Evolutionary conservation across 805 yeast genomes (phyloP).

Genomic region (Nakazawaea sp.): DNA sequence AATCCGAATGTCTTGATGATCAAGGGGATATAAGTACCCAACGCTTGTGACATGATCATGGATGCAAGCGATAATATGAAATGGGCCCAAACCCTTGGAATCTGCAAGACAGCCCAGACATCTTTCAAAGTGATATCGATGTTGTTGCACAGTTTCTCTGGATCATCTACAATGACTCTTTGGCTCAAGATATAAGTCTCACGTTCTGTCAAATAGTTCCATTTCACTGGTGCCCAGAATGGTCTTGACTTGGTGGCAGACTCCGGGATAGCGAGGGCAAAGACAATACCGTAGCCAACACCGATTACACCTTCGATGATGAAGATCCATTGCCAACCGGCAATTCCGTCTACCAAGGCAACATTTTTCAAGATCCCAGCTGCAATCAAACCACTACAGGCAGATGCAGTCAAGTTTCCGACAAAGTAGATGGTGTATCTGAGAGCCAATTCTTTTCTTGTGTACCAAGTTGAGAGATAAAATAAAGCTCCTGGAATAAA

Average conservation of each 20-base stretch:
- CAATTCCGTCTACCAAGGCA: constrained; percentile 16
- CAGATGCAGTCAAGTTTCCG: constrained; percentile 36
- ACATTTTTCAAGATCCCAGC: constrained; percentile 44
- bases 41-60: constrained; percentile 10
- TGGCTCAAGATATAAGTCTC: constrained; percentile 11
- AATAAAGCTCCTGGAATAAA: constrained; percentile 59
- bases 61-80: constrained; percentile 1
- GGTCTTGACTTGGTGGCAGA: constrained; percentile 16
- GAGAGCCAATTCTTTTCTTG: constrained; percentile 44
- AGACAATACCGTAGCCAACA: constrained; percentile 17
- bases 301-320: constrained; percentile 47
- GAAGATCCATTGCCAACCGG: constrained; percentile 67
- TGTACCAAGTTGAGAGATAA: constrained; percentile 65
- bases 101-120: background rate
- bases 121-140: constrained; percentile 4
- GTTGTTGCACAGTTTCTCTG: constrained; percentile 22
- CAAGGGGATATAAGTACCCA: constrained; percentile 12
- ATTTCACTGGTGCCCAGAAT: constrained; percentile 18
- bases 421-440: constrained; percentile 40
- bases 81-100: constrained; percentile 5
- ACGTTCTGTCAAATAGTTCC: constrained; percentile 15
- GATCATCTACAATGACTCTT: constrained; percentile 14
- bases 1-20: constrained; percentile 12
- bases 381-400: constrained; percentile 25
- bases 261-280: constrained; percentile 26